phyloP scores from a whole-genome alignment of 768 basidiomycete species.

The Tricholomella constricta region DNA sequence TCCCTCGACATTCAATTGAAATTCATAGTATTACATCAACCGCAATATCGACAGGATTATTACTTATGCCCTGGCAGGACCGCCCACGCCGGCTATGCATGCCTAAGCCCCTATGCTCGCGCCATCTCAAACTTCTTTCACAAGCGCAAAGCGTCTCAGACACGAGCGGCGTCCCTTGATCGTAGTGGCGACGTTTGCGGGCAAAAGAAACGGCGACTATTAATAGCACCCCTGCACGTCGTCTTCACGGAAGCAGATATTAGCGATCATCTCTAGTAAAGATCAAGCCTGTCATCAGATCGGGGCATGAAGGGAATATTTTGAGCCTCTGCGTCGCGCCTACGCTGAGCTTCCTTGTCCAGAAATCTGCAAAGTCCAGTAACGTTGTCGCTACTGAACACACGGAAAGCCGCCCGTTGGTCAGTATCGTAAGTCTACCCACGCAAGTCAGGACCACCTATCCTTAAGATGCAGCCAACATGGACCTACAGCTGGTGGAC shows the following conservation, averaged over 20 bases:
- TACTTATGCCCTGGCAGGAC: background rate
- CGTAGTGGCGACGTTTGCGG: background rate
- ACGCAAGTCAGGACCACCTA: conserved; percentile 1
- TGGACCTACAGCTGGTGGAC: conserved; percentile 58
- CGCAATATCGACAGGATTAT: no score
- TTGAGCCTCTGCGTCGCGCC: conserved; percentile 56
- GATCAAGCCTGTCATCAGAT: conserved; percentile 63
- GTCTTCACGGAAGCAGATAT: no score
- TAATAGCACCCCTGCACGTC: no score
- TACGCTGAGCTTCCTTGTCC: conserved; percentile 65
- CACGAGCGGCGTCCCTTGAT: background rate
- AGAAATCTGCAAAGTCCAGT: conserved; percentile 63
- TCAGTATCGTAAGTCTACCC: conserved; percentile 62
- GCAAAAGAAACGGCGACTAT: background rate
- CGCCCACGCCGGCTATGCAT: background rate
- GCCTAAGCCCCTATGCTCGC: background rate
- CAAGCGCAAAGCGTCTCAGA: conserved; percentile 12
- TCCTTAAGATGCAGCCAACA: conserved; percentile 6
- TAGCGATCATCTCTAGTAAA: conserved; percentile 53
- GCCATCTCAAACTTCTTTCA: conserved; percentile 12
- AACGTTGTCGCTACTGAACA: conserved; percentile 75
- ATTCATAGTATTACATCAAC: background rate
- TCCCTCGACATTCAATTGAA: background rate
- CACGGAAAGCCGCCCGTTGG: conserved; percentile 74
- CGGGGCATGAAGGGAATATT: conserved; percentile 62